Percentiles rank a stretch among this genome's conserved stretches.
Evolutionary conservation across 225 moss, liverwort and hornwort species (phyloP).

Genomic region (Straminergon stramineum): DNA sequence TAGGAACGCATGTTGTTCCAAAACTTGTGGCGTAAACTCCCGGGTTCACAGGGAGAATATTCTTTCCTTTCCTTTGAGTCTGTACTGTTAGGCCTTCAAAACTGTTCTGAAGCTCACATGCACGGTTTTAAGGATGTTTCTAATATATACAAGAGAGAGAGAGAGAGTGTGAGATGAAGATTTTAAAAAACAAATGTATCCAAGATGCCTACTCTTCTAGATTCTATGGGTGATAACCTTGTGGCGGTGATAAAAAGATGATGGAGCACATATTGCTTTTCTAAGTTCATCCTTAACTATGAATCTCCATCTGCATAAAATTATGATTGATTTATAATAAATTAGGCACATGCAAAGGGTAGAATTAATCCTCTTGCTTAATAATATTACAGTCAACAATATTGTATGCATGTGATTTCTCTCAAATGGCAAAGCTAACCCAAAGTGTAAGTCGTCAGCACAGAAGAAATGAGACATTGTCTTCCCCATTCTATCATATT

Average conservation of each 20-base stretch:
- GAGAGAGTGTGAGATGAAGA: not conserved
- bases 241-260: not conserved
- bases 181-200: not conserved
- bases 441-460: not conserved
- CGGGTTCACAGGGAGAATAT: not conserved
- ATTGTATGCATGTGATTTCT: too few species aligned
- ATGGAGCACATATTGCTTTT: not conserved
- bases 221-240: not conserved
- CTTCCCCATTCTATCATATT: not conserved
- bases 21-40: not conserved
- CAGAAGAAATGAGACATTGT: not conserved
- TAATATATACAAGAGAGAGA: too few species aligned
- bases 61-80: not conserved
- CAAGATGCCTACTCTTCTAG: not conserved
- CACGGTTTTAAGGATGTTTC: not conserved
- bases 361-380: not conserved
- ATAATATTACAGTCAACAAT: too few species aligned
- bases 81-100: not conserved
- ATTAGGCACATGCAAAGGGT: not conserved
- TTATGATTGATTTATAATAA: too few species aligned
- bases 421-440: not conserved
- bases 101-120: too few species aligned
- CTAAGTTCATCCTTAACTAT: not conserved
- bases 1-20: not conserved
- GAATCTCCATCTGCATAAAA: not conserved